Base-by-base conservation (phyloP, 371 early-diverging fungal species). In the Mucor velutinosus region DNA sequence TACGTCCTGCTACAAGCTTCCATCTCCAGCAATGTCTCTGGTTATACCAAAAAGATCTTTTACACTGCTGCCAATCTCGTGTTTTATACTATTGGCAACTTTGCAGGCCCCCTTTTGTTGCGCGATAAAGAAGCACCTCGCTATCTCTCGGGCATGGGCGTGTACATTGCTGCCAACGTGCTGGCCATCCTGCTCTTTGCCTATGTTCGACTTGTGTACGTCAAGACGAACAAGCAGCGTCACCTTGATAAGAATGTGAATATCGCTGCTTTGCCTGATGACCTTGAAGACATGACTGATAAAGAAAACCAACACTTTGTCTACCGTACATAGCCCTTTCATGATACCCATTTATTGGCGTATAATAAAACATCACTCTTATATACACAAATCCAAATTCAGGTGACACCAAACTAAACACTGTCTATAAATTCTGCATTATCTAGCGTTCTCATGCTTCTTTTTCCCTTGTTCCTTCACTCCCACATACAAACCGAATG, bases 91-190 rank as follows among this genome's bases (percentile, higher is more conserved):
- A 7, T 71, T 32, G 74, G 71, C 35, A 74, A 63, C 35, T 64
- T 62, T 53, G 58, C 65, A 23, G 74, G 71, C 19, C 71, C 74
- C 47, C 64, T 67, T 19, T 63, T 74, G 29, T 57, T 73, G 59
- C 37, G 62, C 27, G 19, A 66, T 0, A 45, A 66, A 5, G 66
- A 73, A 19, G 69, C 70, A 0, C 78, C 76, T 25, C 66, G 70
- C 17, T 80, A 77, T 37, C 51, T 76, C 2, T 71, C 73, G 27
- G 78, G 77, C 41, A 78, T 78, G 76, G 56, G 56, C 45, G 64
- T 56, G 15, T 80, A 71, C 62, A 60, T 76, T 29, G 72, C 53
- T n/a, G 80, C 75, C 12, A 76, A 76, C 61, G 47, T 69, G 0
- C 11, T 80, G 1, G 53, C 53, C 7, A 32, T 73, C 41, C 1